Base-by-base conservation (phyloP, 140 eudicot genomes). In the Senecio squalidus region DNA sequence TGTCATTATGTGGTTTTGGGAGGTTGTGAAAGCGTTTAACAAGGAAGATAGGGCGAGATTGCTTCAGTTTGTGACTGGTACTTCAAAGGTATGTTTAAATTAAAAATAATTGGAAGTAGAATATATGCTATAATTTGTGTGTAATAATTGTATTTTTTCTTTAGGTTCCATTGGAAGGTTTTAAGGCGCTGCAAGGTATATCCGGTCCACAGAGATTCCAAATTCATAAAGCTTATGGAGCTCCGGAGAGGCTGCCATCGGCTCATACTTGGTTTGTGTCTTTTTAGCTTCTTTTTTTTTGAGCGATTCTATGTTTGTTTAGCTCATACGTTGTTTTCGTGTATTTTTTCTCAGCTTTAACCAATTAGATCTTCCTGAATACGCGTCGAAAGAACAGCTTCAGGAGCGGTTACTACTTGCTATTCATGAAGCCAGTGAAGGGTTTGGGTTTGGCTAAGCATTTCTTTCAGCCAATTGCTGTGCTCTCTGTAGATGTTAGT, bases 381-480 rank as follows among this genome's bases (percentile, higher is more conserved):
- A 92, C 79, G 54, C 84, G 51, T 45, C 95, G 48, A 88, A 88
- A 71, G 98, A 92, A 70, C 98, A 88, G 75, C 98, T 92, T 69
- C 84, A 80, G 67, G 98, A 82, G 20, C 95, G 96, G 60, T 65
- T 92, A 68, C 76, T 92, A 24, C 89, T 92, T 66, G 99, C 99
- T 29, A 92, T 87, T 60, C 99, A 92, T 60, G 99, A 92, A 82
- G 99, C 95, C 22, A 92, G 96, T 71, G 99, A 92, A 80, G 99
- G 99, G n/a, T 92, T 92, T 80, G 98, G 98, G 48, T 87, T 92
- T 63, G 96, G 98, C 57, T 87, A 52, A 16, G 67, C 58, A 39
- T 38, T 23, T 26, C 30, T 25, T 29, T 58, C 66, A 46, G 72
- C 80, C 52, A n/a, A 29, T 61, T 71, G 61, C 60, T 49, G 44